Base-by-base conservation (phyloP, 257 asterid genomes). In the Przewalskia tangutica region DNA sequence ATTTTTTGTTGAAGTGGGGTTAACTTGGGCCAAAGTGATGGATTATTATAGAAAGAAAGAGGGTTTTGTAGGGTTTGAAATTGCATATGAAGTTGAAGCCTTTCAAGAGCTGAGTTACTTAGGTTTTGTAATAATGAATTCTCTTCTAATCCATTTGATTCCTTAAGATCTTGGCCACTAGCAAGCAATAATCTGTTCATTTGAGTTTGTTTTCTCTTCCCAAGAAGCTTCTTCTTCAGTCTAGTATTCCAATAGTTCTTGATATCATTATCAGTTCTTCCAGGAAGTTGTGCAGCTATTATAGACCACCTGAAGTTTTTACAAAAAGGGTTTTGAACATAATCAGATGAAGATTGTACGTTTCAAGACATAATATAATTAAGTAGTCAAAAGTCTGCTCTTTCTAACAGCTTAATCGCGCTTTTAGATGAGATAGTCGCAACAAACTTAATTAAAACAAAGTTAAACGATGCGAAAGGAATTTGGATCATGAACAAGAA, bases 281-380 rank as follows among this genome's bases (percentile, higher is more conserved):
- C 98, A 0, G 98, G 98, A 50, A 95, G 84, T 80, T 95, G 99
- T 6, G 99, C 99, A 73, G 99, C 99, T 68, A 95, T 95, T 82
- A 95, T 91, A 1, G 99, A 95, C 99, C 99, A 93, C 89, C 99
- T 87, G 78, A 64, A 58, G 53, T 20, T 77, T 13, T 38, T 8
- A 7, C 3, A 12, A 27, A 56, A 16, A 14, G 9, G 6, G 9
- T 38, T 58, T 60, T 5, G 34, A 58, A 46, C 10, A 73, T 6
- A 75, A 80, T 77, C 44, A n/a, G 80, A 65, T 18, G 16, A 23
- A 12, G 79, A 7, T 6, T 0, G 0, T 2, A 38, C 3, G 42
- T 0, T 7, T 9, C 12, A 0, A 6, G 12, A 34, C 20, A 65
- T 64, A 32, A 64, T 64, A 32, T 32, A 64, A 58, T 58, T n/a